Conservation (phyloP, 106 monocot genomes). For the Cymbidium sinense region DNA sequence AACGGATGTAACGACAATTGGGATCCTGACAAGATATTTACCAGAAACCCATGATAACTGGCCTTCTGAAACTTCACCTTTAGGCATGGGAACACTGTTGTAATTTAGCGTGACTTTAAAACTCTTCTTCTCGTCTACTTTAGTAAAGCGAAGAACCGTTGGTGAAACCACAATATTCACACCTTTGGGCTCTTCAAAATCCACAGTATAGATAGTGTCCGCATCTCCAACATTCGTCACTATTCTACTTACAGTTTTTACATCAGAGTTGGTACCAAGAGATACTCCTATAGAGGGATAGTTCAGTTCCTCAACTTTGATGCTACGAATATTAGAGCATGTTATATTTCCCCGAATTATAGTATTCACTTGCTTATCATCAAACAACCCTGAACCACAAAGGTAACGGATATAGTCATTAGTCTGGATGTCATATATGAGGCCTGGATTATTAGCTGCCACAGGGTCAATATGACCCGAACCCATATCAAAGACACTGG, state of each 20-base stretch:
- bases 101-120: conserved; percentile 11
- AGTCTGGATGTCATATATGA: conserved; percentile 5
- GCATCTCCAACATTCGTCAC: conserved; percentile 34
- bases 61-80: too few species aligned
- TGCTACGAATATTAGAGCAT: too few species aligned
- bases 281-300: conserved; percentile 5
- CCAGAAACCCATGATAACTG: too few species aligned
- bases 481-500: not conserved
- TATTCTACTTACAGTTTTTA: conserved; percentile 10
- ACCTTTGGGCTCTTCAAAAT: conserved; percentile 14
- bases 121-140: conserved; percentile 6
- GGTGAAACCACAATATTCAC: too few species aligned
- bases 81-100: not conserved
- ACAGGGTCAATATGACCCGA: conserved; percentile 2
- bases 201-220: not conserved
- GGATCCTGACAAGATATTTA: too few species aligned
- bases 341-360: too few species aligned
- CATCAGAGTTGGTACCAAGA: not conserved
- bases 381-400: not conserved
- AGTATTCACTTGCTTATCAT: not conserved
- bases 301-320: too few species aligned
- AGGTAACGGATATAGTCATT: conserved; percentile 11
- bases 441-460: conserved; percentile 10
- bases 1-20: too few species aligned
- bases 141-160: conserved; percentile 7